Base-by-base conservation (phyloP, 2,329 filamentous ascomycete species). In the Lecanicillium sp. region DNA sequence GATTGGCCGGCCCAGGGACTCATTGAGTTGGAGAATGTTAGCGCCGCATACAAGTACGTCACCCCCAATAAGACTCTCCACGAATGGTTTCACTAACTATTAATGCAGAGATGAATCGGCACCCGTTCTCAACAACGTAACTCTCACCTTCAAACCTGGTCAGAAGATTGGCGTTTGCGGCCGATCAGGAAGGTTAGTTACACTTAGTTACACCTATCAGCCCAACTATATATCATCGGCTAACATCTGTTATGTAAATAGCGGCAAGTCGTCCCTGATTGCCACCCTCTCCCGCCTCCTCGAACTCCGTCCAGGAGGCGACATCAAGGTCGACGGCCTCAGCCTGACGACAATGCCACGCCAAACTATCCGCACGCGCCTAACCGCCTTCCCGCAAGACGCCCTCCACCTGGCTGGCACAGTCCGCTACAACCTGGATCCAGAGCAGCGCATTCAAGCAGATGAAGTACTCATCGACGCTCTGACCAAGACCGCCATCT, bases 161-260 rank as follows among this genome's bases (percentile, higher is more conserved):
- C 59, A 68, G 42, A 72, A 69, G 29, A 55, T 76, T 4, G 70
- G 63, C 5, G 58, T 75, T 5, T 71, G 68, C 37, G 72, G 72
- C 3, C 66, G 71, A 0, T 72, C 66, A 5, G 71, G 71, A 17
- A 49, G 46, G 41, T 45, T 42, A 36, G 35, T 39, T 13, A 34
- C 18, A 5, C 18, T 14, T n/a, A n/a, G n/a, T n/a, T n/a, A n/a
- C n/a, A n/a, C n/a, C 20, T 15, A 5, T 13, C 8, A 13, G n/a
- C 14, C 22, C 20, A 28, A 29, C 34, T n/a, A 28, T 7, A 22
- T 17, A 22, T 27, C 25, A 11, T n/a, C 13, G 11, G n/a, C 34
- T 34, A 27, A 20, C 14, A 30, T 14, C 15, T 15, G 5, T n/a
- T n/a, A n/a, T n/a, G n/a, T n/a, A n/a, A n/a, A 3, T 13, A 73